phyloP scores from a whole-genome alignment of 805 yeast genomes.

The Hemisphaericaspora nanyangensis region DNA sequence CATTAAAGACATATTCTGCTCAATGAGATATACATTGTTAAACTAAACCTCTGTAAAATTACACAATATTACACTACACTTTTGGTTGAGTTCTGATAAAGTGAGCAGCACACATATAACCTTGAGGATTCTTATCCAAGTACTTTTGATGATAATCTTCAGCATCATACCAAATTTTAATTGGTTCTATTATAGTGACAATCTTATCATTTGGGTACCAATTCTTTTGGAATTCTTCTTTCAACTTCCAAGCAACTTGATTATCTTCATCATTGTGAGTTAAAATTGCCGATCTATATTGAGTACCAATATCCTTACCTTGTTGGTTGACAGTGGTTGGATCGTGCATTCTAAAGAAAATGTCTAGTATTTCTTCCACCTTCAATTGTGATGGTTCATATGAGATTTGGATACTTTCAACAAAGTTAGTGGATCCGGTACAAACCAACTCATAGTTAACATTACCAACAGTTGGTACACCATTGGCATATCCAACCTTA shows the following conservation, averaged over 20 bases:
- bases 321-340: constrained; percentile 83
- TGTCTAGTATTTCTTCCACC: constrained; percentile 63
- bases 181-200: constrained; percentile 66
- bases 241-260: constrained; percentile 40
- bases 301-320: constrained; percentile 88
- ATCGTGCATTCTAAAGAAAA: constrained; percentile 90
- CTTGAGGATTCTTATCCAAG: constrained; percentile 72
- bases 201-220: constrained; percentile 74
- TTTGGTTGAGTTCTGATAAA: constrained; percentile 65
- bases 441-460: constrained; percentile 67
- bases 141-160: constrained; percentile 91
- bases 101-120: constrained; percentile 90
- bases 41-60: background rate
- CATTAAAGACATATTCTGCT: too few species aligned
- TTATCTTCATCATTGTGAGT: constrained; percentile 53
- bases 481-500: constrained; percentile 91
- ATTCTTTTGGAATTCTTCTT: constrained; percentile 57
- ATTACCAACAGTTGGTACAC: constrained; percentile 47
- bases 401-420: constrained; percentile 81
- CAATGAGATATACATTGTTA: background rate
- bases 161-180: constrained; percentile 81
- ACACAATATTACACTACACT: constrained; percentile 13
- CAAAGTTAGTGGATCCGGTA: constrained; percentile 66
- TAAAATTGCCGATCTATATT: constrained; percentile 83
- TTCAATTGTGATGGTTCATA: constrained; percentile 68